These are phyloP conservation scores for Lathyrus oleraceus DNA, from an alignment of 306 rosid species.

Conservation along the genomic window DNA sequence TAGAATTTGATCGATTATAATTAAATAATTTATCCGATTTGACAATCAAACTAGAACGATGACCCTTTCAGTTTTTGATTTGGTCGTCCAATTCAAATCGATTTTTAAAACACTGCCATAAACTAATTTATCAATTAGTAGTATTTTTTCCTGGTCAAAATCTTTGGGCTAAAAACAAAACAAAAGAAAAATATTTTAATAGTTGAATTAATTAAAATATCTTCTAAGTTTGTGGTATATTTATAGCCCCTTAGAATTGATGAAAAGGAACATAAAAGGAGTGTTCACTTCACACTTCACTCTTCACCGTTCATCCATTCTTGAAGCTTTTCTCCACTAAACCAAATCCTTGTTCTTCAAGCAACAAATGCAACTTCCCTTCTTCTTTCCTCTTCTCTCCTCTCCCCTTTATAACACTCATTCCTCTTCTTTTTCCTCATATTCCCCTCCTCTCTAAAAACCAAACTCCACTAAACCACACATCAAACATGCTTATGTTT, in stretches of 20 bases:
- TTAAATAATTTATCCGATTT: too few species aligned
- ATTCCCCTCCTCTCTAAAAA: slow-evolving; percentile 10
- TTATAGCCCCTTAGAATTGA: background rate
- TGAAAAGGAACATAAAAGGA: slow-evolving; percentile 15
- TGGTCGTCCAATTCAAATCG: too few species aligned
- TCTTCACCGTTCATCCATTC: slow-evolving; percentile 14
- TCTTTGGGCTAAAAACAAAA: too few species aligned
- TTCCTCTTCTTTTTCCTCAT: background rate
- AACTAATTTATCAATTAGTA: too few species aligned
- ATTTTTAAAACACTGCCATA: too few species aligned
- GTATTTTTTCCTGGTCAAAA: too few species aligned
- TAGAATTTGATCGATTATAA: too few species aligned
- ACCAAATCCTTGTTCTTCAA: slow-evolving; percentile 23
- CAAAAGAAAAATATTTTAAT: background rate
- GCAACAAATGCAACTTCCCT: slow-evolving; percentile 16
- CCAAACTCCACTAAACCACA: background rate
- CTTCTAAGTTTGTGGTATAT: background rate
- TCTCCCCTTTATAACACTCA: slow-evolving; percentile 9
- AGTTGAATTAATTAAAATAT: background rate
- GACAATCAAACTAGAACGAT: too few species aligned
- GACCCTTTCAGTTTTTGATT: too few species aligned
- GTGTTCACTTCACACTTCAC: slow-evolving; percentile 2
- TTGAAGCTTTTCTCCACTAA: slow-evolving; percentile 21
- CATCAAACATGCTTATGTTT: slow-evolving; percentile 30
- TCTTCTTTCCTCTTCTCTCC: background rate